Evolutionary conservation across 192 early-diverging fungal species (phyloP).

Genomic region (Gamsiella multidivaricata): DNA sequence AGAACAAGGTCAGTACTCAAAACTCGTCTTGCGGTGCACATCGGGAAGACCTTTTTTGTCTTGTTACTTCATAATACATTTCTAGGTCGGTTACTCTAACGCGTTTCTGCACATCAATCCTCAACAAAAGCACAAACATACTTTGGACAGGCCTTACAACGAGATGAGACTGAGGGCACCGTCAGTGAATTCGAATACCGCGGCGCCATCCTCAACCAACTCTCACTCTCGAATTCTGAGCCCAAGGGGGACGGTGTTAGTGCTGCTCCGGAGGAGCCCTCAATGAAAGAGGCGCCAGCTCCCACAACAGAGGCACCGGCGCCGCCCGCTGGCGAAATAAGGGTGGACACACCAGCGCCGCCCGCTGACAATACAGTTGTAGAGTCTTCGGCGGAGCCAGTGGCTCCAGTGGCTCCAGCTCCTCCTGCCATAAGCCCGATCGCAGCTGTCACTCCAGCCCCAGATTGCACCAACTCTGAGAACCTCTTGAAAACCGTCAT

Average conservation of each 20-base stretch:
- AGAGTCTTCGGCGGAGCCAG: not conserved
- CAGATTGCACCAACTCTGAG: not conserved
- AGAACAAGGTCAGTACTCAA: constrained; percentile 1
- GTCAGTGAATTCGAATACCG: constrained; percentile 10
- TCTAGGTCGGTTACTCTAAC: no score
- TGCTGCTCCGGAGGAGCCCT: no score
- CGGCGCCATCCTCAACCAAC: no score
- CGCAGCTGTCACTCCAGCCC: not conserved
- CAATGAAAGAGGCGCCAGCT: no score
- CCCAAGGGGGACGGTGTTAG: no score
- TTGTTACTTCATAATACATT: no score
- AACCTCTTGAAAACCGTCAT: not conserved
- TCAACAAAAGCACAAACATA: constrained; percentile 1
- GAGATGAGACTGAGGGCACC: constrained; percentile 3
- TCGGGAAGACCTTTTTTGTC: no score
- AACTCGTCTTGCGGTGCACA: not conserved
- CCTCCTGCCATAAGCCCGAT: not conserved
- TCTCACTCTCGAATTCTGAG: no score
- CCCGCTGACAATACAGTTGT: no score
- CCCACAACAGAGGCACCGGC: no score
- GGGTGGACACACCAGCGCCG: no score
- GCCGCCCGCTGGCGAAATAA: no score
- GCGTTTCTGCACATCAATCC: not conserved
- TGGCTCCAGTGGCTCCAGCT: not conserved
- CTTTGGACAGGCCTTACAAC: not conserved